Percentiles rank a stretch among this genome's conserved stretches.
These are phyloP conservation scores for Geranomyces variabilis DNA, from an alignment of 192 early-diverging fungal species.

Conservation along the genomic window DNA sequence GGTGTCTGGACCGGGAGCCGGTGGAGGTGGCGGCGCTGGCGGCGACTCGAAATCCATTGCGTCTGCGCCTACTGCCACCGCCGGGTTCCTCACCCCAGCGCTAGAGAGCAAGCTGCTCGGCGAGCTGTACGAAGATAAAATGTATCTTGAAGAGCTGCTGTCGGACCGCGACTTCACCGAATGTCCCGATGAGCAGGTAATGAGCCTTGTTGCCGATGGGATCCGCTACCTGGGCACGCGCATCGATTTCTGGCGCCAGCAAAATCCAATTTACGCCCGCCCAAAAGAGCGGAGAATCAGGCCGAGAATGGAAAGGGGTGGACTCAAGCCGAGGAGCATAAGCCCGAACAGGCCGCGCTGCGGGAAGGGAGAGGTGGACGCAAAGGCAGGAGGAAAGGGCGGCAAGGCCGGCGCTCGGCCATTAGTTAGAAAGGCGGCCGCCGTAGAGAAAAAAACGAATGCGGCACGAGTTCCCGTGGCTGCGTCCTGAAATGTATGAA, in stretches of 20 bases:
- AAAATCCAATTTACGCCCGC: conserved; percentile 61
- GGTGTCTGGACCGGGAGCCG: too few relatives aligned
- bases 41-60: not conserved
- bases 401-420: too few relatives aligned
- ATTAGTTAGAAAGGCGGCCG: too few relatives aligned
- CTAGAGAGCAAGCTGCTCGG: conserved; percentile 56
- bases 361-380: too few relatives aligned
- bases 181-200: conserved; percentile 51
- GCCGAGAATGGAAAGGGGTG: conserved; percentile 45
- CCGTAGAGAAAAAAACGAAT: too few relatives aligned
- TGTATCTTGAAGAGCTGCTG: conserved; percentile 51
- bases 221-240: conserved; percentile 53
- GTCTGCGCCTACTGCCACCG: too few relatives aligned
- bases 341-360: not conserved
- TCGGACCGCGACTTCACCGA: conserved; percentile 53
- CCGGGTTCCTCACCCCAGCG: conserved; percentile 31
- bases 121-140: conserved; percentile 59
- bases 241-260: conserved; percentile 63
- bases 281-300: conserved; percentile 46
- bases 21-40: not conserved
- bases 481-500: too few relatives aligned
- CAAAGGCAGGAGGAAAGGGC: too few relatives aligned
- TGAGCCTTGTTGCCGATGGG: conserved; percentile 52
- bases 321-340: conserved; percentile 13
- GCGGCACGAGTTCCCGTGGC: too few relatives aligned